Evolutionary conservation across 805 yeast species (phyloP).

Genomic region (Sugiyamaella americana): DNA sequence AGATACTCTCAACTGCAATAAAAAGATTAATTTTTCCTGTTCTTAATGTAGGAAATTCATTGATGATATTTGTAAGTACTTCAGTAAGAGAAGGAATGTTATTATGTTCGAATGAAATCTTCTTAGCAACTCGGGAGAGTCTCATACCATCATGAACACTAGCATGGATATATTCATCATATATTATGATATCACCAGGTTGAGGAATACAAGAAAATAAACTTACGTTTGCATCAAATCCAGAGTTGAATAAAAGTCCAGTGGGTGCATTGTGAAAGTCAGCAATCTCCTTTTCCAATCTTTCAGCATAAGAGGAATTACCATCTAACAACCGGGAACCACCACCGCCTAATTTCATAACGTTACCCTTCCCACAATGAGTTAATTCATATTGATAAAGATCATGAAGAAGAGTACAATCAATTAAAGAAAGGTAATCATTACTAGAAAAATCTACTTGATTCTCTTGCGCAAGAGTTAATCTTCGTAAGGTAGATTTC

Average conservation of each 20-base stretch:
- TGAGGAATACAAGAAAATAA: slow-evolving; percentile 22
- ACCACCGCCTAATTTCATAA: slow-evolving; percentile 17
- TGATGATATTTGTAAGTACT: background rate
- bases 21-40: slow-evolving; percentile 14
- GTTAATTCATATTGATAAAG: background rate
- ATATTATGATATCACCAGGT: slow-evolving; percentile 20
- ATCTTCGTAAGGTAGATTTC: background rate
- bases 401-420: slow-evolving; percentile 6
- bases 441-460: slow-evolving; percentile 23
- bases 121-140: slow-evolving; percentile 14
- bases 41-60: background rate
- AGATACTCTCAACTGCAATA: slow-evolving; percentile 23
- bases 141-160: slow-evolving; percentile 26
- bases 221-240: slow-evolving; percentile 24
- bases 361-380: background rate
- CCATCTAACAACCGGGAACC: slow-evolving; percentile 26
- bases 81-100: slow-evolving; percentile 8
- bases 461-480: background rate
- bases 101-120: slow-evolving; percentile 17
- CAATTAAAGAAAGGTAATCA: slow-evolving; percentile 19
- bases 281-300: slow-evolving; percentile 17
- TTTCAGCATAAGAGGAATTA: slow-evolving; percentile 19
- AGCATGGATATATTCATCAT: slow-evolving; percentile 26
- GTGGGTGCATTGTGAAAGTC: slow-evolving; percentile 18
- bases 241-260: slow-evolving; percentile 24